Percentiles rank a stretch among this genome's conserved stretches.
These are phyloP conservation scores for Eimeria tenella DNA, from an alignment of 169 alveolate species.

Conservation along the genomic window DNA sequence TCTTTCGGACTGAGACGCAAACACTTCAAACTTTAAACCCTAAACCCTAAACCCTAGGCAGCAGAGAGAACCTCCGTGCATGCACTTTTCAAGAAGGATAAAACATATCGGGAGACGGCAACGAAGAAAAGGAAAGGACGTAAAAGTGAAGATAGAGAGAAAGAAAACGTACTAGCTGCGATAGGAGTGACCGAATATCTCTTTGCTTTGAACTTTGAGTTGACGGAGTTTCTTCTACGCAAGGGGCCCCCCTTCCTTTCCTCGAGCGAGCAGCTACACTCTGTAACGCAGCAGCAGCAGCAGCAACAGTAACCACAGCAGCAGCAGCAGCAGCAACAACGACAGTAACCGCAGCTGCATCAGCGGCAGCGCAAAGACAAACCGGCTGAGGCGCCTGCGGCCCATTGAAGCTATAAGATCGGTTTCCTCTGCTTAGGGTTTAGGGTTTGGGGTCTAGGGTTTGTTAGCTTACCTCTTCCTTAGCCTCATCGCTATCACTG, in stretches of 20 bases:
- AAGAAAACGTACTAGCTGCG: background rate
- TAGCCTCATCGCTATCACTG: constrained; percentile 1
- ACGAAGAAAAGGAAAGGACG: too few relatives aligned
- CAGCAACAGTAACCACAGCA: too few relatives aligned
- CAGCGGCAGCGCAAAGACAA: background rate
- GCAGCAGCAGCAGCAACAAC: too few relatives aligned
- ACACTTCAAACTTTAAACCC: background rate
- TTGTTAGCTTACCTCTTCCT: background rate
- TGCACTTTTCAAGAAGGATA: too few relatives aligned
- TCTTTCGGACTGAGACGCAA: constrained; percentile 4
- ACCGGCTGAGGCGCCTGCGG: background rate
- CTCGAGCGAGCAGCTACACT: background rate
- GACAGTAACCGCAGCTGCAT: background rate
- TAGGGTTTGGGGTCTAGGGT: too few relatives aligned
- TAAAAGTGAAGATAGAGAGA: background rate
- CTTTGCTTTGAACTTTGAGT: background rate
- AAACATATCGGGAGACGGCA: too few relatives aligned
- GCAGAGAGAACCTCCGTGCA: constrained; percentile 45
- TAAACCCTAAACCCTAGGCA: constrained; percentile 3
- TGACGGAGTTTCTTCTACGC: background rate
- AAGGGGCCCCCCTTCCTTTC: background rate
- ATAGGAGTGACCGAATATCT: constrained; percentile 11
- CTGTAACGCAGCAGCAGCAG: background rate
- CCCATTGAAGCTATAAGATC: too few relatives aligned
- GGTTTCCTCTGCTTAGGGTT: too few relatives aligned